Base-by-base conservation (phyloP, 2,329 filamentous ascomycete species). In the Dactylonectria estremocensis region DNA sequence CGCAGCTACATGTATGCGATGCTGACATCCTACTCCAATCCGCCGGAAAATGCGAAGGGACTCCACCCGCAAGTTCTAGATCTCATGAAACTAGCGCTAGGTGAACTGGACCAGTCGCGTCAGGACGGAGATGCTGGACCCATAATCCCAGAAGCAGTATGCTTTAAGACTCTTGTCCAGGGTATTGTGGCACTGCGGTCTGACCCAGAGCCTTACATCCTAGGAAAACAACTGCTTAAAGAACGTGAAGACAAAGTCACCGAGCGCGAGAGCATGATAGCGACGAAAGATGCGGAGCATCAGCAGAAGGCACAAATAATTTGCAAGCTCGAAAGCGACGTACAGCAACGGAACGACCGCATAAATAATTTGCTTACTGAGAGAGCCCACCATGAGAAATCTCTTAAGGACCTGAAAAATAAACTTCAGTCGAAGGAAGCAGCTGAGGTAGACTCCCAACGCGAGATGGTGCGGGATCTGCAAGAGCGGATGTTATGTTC, bases 321-420 rank as follows among this genome's bases (percentile, higher is more conserved):
- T 18, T 3, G 40, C 16, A 45, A 45, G 40, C 40, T 45, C 40
- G 9, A 45, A 45, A 45, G 40, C 40, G 40, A 45, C 40, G 40
- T 16, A 45, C 40, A 45, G 40, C 40, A 18, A 45, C 40, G n/a
- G 40, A n/a, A 45, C 4, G 16, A 45, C 13, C 40, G n/a, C 40
- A 45, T 45, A 45, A 45, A 45, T 14, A 45, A 45, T 45, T 18
- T 45, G 40, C 40, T 45, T 45, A 45, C 40, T 45, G 40, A 45
- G 40, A 45, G 40, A 45, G 40, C 40, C 16, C 40, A n/a, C 40
- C 40, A n/a, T 45, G 40, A 18, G n/a, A n/a, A 45, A 45, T n/a
- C 40, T 45, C 40, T 45, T 45, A 5, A 45, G 40, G n/a, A 45
- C 40, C 40, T 45, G 40, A 45, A n/a, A 8, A 45, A 45, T 16